These are phyloP conservation scores for Suillus brevipes DNA, from an alignment of 768 basidiomycete genomes.

Conservation along the genomic window DNA sequence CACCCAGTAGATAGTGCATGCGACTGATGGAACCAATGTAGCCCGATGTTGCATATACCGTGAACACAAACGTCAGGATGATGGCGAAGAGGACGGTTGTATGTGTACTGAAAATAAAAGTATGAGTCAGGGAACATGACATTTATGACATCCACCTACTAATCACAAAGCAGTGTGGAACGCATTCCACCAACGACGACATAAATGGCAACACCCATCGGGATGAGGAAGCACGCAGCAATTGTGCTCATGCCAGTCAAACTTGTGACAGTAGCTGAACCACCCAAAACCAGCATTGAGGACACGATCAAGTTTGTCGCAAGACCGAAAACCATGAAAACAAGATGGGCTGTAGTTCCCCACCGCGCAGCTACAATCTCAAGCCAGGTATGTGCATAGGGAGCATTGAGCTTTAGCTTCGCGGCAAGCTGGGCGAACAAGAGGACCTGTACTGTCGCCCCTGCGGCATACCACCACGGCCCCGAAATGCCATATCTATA, in stretches of 20 bases:
- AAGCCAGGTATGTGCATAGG: constrained; percentile 84
- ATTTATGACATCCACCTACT: constrained; percentile 46
- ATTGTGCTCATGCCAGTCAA: constrained; percentile 90
- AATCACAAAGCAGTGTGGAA: constrained; percentile 82
- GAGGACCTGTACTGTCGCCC: constrained; percentile 85
- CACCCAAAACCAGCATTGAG: constrained; percentile 77
- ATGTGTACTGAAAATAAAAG: constrained; percentile 58
- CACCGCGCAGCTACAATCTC: constrained; percentile 83
- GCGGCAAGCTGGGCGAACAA: constrained; percentile 92
- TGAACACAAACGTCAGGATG: constrained; percentile 75
- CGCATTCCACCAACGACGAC: constrained; percentile 87
- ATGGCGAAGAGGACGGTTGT: constrained; percentile 85
- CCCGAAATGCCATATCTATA: constrained; percentile 86
- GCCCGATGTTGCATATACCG: constrained; percentile 75
- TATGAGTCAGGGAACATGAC: background rate
- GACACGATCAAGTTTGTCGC: constrained; percentile 93
- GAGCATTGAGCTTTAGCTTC: constrained; percentile 90
- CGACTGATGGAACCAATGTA: constrained; percentile 76
- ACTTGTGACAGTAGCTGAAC: constrained; percentile 84
- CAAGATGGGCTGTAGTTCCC: constrained; percentile 75
- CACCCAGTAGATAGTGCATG: constrained; percentile 81
- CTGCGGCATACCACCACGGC: constrained; percentile 90
- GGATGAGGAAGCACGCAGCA: constrained; percentile 90
- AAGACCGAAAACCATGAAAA: constrained; percentile 92
- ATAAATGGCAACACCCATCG: constrained; percentile 84